phyloP scores from a whole-genome alignment of 2,329 filamentous ascomycete genomes.

The Xylaria sp. region DNA sequence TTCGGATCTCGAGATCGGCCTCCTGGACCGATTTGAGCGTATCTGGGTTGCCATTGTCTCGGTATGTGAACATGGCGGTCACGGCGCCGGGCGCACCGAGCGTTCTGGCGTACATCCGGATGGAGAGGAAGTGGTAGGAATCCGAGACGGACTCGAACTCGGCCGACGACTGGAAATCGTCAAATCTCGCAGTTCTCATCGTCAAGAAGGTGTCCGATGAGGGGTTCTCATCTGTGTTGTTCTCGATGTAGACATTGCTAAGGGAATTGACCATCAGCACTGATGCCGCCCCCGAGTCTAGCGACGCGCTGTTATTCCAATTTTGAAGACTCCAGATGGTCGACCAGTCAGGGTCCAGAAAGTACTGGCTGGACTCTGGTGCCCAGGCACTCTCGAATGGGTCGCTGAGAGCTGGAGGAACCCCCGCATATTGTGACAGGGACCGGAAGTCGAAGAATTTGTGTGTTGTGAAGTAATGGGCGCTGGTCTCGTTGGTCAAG shows the following conservation, averaged over 20 bases:
- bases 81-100: constrained; percentile 44
- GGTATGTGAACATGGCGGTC: constrained; percentile 51
- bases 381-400: constrained; percentile 29
- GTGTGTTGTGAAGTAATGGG: constrained; percentile 42
- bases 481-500: constrained; percentile 41
- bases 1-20: constrained; percentile 50
- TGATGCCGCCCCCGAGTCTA: constrained; percentile 29
- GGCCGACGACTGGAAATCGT: constrained; percentile 42
- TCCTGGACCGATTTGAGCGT: constrained; percentile 42
- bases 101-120: constrained; percentile 49
- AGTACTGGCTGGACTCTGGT: constrained; percentile 31
- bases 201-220: constrained; percentile 43
- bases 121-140: constrained; percentile 38
- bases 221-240: constrained; percentile 33
- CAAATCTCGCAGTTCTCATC: constrained; percentile 42
- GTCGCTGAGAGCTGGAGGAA: constrained; percentile 28
- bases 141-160: constrained; percentile 41
- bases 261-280: constrained; percentile 36
- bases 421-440: constrained; percentile 36
- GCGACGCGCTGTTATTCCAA: constrained; percentile 34
- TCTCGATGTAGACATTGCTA: constrained; percentile 43
- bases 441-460: constrained; percentile 47
- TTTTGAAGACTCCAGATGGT: constrained; percentile 32
- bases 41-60: constrained; percentile 32
- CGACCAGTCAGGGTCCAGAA: constrained; percentile 29